Evolutionary conservation across 495 filamentous ascomycete genomes (phyloP).

Genomic region (Patellaria atrata): DNA sequence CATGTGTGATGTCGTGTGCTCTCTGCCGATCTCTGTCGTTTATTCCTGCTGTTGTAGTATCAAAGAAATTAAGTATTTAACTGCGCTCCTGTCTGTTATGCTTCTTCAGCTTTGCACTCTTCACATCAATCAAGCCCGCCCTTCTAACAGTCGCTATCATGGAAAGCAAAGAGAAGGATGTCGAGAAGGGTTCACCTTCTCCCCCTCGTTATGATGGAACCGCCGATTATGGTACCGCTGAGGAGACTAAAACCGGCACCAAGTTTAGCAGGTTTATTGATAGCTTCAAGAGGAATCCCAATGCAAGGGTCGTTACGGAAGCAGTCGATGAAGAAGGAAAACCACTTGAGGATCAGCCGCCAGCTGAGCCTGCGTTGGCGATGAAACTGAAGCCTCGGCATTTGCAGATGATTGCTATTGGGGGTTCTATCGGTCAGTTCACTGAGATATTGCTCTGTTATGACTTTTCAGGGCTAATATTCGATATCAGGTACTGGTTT

Average conservation of each 20-base stretch:
- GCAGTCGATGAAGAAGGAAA: constrained; percentile 46
- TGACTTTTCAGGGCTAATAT: too few species aligned
- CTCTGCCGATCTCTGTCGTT: too few species aligned
- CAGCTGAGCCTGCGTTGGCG: constrained; percentile 61
- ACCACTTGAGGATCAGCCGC: constrained; percentile 52
- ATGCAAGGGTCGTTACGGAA: constrained; percentile 38
- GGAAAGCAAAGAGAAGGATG: constrained; percentile 15
- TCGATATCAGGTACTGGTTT: constrained; percentile 63
- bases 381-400: constrained; percentile 70
- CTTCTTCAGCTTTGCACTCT: too few species aligned
- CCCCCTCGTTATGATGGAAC: constrained; percentile 13
- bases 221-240: constrained; percentile 15
- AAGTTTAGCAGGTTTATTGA: constrained; percentile 32
- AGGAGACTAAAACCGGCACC: constrained; percentile 9
- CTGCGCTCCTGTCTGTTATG: too few species aligned
- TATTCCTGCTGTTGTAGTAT: too few species aligned
- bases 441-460: background rate
- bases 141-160: too few species aligned
- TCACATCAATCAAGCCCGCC: too few species aligned
- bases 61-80: too few species aligned
- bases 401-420: constrained; percentile 95
- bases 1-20: too few species aligned
- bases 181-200: background rate
- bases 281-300: constrained; percentile 72
- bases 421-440: constrained; percentile 72